A percentile compares a stretch with the other conserved stretches of the same genome.
phyloP scores from a whole-genome alignment of 192 early-diverging fungal genomes.

The Dissophora ornata region DNA sequence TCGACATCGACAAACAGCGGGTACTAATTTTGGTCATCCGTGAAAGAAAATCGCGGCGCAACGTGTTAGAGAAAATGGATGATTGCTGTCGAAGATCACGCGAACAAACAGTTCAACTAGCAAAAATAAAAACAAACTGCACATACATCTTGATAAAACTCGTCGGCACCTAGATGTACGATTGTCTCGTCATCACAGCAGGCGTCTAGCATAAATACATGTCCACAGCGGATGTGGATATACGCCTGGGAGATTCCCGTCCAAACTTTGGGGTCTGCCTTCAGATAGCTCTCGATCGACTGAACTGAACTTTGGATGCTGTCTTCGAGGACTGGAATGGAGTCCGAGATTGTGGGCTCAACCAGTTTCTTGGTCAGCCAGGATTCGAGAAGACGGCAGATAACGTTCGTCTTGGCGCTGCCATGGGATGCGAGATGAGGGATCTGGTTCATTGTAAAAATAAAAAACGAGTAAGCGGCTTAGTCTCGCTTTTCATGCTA shows the following conservation, averaged over 20 bases:
- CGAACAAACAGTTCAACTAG: background rate
- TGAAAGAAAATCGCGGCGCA: no score
- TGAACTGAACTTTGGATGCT: slow-evolving; percentile 49
- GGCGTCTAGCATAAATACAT: slow-evolving; percentile 52
- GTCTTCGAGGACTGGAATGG: slow-evolving; percentile 52
- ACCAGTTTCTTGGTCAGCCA: slow-evolving; percentile 55
- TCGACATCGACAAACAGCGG: slow-evolving; percentile 56
- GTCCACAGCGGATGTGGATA: slow-evolving; percentile 52
- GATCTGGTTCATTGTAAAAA: slow-evolving; percentile 14
- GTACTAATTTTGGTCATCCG: no score
- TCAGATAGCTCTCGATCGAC: slow-evolving; percentile 42
- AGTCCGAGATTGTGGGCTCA: slow-evolving; percentile 54
- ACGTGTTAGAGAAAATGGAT: no score
- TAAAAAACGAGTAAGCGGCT: background rate
- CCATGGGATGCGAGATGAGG: slow-evolving; percentile 56
- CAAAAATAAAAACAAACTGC: background rate
- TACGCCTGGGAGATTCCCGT: slow-evolving; percentile 49
- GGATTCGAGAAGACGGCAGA: slow-evolving; percentile 45
- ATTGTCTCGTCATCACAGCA: slow-evolving; percentile 53
- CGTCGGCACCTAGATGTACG: slow-evolving; percentile 44
- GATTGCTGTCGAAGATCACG: no score
- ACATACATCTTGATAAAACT: slow-evolving; percentile 51
- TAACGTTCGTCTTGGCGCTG: slow-evolving; percentile 48
- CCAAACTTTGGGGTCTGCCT: slow-evolving; percentile 34
- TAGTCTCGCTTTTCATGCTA: no score